Evolutionary conservation across 345 rosid species (phyloP), one percentile per base, ranked within the genome.

Genomic region (Aquilaria yunnanensis): DNA sequence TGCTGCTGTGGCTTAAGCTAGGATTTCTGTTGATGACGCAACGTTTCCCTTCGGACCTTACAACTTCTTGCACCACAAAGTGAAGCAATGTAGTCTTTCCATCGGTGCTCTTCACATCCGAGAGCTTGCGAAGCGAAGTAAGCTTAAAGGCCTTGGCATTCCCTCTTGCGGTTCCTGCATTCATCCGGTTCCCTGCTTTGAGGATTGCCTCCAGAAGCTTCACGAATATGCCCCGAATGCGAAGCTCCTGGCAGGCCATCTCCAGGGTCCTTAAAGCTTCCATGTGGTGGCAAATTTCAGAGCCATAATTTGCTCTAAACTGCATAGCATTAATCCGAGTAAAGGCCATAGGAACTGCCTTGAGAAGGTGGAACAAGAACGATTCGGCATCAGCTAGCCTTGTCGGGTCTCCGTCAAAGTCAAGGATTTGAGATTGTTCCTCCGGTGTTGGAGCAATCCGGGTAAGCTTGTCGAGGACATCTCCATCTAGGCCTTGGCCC

Each of bases 141-240:
- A 90, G 86, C 32, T 86, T 77, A 72, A 90, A 94, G 14, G 97
- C 99, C 45, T 80, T 88, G 2, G 99, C 99, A 67, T 90, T 79
- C 29, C 97, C 99, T 73, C 99, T 65, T 10, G 89, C 69, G 16
- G 97, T 94, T 52, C 99, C 96, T 0, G 89, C 92, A 67, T 90
- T 94, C 99, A 94, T 94, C 4, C 97, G 75, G 56, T 94, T 90
- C 0, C 99, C 99, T 13, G 97, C 92, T 80, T 94, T 90, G 7
- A 94, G 90, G 55, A 94, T 74, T 2, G 99, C 99, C 58, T 94
- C 99, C 6, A 94, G 68, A 29, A 94, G 92, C 74, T 90, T 94
- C 52, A 86, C 66, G 7, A 94, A 94, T 14, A 94, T 70, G n/a
- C 96, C 86, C 13, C 82, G 78, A n/a, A 74, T 76, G 29, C 83